phyloP scores from a whole-genome alignment of 2,329 filamentous ascomycete species.

The Pseudogymnoascus sp. region DNA sequence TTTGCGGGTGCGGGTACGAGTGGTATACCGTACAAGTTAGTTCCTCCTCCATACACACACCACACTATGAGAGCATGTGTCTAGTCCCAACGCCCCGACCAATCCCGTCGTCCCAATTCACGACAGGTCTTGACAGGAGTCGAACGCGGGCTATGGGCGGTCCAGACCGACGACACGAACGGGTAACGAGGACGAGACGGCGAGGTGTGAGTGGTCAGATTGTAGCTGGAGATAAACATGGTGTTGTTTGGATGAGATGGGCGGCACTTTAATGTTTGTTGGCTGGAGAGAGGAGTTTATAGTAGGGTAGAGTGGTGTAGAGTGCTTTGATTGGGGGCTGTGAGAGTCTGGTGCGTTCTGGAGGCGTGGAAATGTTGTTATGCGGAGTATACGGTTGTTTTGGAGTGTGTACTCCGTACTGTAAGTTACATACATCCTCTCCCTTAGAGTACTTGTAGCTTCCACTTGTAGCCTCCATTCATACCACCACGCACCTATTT shows the following conservation, averaged over 20 bases:
- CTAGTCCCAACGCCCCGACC: background rate
- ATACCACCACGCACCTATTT: too few species aligned
- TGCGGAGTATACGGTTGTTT: too few species aligned
- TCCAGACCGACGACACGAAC: background rate
- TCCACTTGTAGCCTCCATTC: too few species aligned
- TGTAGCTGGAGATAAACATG: background rate
- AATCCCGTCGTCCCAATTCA: background rate
- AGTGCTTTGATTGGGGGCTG: background rate
- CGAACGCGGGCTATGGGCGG: background rate
- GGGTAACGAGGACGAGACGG: background rate
- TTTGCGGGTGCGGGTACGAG: background rate
- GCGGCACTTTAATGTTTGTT: background rate
- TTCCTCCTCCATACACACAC: background rate
- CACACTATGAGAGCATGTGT: background rate
- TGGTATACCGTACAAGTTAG: background rate
- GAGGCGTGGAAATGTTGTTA: too few species aligned
- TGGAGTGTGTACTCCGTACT: too few species aligned
- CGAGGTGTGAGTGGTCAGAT: background rate
- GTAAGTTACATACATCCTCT: too few species aligned
- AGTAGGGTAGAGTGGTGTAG: background rate
- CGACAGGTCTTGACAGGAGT: background rate
- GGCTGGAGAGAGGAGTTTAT: too few species aligned
- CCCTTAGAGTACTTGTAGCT: background rate
- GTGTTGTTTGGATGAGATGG: background rate
- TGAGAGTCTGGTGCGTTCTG: background rate